These are phyloP conservation scores for Porphyrellus sp. DNA, from an alignment of 1,284 basidiomycete genomes.

Conservation along the genomic window DNA sequence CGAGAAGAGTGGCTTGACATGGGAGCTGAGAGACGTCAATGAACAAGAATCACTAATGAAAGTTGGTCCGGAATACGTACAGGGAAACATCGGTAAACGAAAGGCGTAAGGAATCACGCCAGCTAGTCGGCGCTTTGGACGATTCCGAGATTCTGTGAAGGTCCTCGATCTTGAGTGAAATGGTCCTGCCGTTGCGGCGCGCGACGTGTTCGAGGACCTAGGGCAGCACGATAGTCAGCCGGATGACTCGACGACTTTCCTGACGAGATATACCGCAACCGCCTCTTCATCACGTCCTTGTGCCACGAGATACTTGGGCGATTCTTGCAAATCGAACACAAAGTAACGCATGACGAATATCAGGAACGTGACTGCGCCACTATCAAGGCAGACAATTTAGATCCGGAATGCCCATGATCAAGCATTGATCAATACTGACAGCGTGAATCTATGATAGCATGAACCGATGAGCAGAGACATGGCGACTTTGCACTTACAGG, in stretches of 20 bases:
- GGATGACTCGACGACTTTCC: neutral
- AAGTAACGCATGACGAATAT: conserved; percentile 46
- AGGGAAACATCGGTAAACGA: conserved; percentile 44
- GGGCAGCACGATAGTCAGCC: neutral
- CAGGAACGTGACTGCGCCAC: conserved; percentile 47
- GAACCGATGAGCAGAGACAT: neutral
- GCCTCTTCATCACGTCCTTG: conserved; percentile 58
- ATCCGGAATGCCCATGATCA: neutral
- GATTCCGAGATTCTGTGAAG: conserved; percentile 36
- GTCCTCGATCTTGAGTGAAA: conserved; percentile 45
- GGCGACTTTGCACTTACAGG: conserved; percentile 36
- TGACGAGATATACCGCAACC: conserved; percentile 37
- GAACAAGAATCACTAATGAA: neutral
- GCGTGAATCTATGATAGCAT: conserved; percentile 34
- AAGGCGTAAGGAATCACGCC: conserved; percentile 36
- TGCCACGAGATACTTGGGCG: conserved; percentile 57
- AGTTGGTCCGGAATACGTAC: conserved; percentile 22
- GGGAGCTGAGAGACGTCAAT: conserved; percentile 34
- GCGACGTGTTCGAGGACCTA: conserved; percentile 51
- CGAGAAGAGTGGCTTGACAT: conserved; percentile 51
- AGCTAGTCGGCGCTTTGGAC: conserved; percentile 21
- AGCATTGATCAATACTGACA: conserved; percentile 32
- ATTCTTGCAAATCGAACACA: conserved; percentile 51
- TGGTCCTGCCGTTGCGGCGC: conserved; percentile 47
- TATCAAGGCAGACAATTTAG: conserved; percentile 13